Conservation (phyloP, 352 stramenopile genomes). For the Phytopythium ostracodes region DNA sequence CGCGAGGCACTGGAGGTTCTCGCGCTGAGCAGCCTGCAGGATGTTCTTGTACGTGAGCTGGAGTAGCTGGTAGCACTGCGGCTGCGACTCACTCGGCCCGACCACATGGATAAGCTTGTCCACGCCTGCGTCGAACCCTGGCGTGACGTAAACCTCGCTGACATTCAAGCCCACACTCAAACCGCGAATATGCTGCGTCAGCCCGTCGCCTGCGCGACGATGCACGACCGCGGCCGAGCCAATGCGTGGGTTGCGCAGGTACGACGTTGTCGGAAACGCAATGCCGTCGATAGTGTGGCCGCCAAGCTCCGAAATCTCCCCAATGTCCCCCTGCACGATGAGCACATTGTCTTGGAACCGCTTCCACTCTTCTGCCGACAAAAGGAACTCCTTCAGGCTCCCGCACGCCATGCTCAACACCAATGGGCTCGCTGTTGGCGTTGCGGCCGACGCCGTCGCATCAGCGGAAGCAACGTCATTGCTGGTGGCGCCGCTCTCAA, state of each 20-base stretch:
- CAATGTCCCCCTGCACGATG: conserved; percentile 41
- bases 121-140: conserved; percentile 47
- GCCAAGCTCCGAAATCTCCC: conserved; percentile 21
- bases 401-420: conserved; percentile 23
- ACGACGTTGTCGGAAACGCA: conserved; percentile 24
- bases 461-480: conserved; percentile 6
- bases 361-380: conserved; percentile 25
- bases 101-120: conserved; percentile 57
- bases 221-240: conserved; percentile 27
- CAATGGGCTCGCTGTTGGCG: conserved; percentile 13
- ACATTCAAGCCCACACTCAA: conserved; percentile 18
- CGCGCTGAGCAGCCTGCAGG: conserved; percentile 26
- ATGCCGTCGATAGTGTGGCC: conserved; percentile 25
- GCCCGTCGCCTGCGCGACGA: conserved; percentile 16
- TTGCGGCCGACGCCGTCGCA: conserved; percentile 12
- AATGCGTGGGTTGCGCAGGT: conserved; percentile 22
- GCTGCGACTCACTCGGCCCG: conserved; percentile 33
- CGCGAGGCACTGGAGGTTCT: conserved; percentile 46
- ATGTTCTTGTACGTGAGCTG: conserved; percentile 33
- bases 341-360: conserved; percentile 32
- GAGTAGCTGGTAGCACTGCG: conserved; percentile 17
- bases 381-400: conserved; percentile 25
- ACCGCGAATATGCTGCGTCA: conserved; percentile 20
- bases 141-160: conserved; percentile 33
- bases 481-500: background rate